Conservation (phyloP, 1,284 basidiomycete genomes). For the Uromyces viciae-fabae region DNA sequence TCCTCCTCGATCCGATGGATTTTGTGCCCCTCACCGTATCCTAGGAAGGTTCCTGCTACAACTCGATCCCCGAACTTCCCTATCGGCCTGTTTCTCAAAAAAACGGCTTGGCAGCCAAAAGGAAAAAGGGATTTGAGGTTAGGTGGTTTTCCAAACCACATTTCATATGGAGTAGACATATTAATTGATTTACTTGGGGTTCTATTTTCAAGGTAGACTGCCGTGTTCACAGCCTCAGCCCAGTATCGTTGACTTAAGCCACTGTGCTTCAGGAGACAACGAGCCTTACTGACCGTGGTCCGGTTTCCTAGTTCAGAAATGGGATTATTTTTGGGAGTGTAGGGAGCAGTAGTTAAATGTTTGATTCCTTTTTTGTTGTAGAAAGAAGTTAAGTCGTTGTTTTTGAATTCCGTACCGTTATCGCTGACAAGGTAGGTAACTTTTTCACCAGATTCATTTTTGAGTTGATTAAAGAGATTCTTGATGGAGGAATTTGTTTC, state of each 20-base stretch:
- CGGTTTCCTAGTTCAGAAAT: background rate
- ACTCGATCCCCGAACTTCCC: slow-evolving; percentile 2
- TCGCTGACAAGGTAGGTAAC: background rate
- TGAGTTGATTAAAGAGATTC: background rate
- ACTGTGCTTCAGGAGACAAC: slow-evolving; percentile 51
- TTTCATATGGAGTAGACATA: background rate
- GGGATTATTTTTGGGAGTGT: slow-evolving; percentile 13
- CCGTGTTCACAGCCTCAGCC: slow-evolving; percentile 53
- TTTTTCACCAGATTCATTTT: background rate
- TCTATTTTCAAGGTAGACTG: slow-evolving; percentile 54
- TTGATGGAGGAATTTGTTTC: background rate
- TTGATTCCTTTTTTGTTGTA: background rate
- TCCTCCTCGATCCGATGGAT: background rate
- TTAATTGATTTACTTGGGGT: slow-evolving; percentile 16
- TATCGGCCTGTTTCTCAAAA: background rate
- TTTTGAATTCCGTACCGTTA: slow-evolving; percentile 23
- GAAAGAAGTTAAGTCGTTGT: background rate
- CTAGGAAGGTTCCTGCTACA: background rate
- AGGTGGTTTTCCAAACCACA: background rate
- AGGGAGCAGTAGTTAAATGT: background rate
- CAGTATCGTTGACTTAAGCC: slow-evolving; percentile 53
- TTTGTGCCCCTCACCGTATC: slow-evolving; percentile 7
- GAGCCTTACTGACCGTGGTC: slow-evolving; percentile 48
- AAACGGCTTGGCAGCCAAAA: slow-evolving; percentile 17
- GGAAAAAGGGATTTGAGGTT: slow-evolving; percentile 1